Conservation (phyloP, 768 basidiomycete species). For the Hebeloma cylindrosporum region DNA sequence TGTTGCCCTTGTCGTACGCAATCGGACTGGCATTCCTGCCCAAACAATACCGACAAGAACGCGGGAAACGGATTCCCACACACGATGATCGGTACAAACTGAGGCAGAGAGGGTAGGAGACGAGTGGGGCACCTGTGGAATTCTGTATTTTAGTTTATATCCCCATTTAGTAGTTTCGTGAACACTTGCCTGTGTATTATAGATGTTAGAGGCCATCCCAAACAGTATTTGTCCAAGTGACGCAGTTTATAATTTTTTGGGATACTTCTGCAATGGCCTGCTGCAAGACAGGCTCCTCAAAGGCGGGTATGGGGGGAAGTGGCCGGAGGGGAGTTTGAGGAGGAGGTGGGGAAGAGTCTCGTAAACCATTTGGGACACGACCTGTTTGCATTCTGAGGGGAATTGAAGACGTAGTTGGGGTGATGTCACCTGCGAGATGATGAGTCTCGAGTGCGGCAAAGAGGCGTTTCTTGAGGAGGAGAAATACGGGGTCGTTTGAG, state of each 20-base stretch:
- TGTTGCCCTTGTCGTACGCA: conserved; percentile 45
- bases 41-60: conserved; percentile 50
- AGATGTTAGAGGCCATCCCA: conserved; percentile 46
- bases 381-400: conserved; percentile 39
- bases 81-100: background rate
- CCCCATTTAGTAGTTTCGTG: background rate
- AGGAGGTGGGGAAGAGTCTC: too few species aligned
- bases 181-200: background rate
- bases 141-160: background rate
- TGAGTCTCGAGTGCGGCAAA: conserved; percentile 36
- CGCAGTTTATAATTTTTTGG: conserved; percentile 36
- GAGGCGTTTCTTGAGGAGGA: conserved; percentile 60
- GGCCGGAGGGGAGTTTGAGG: too few species aligned
- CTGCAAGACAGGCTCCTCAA: conserved; percentile 62
- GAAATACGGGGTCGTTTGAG: conserved; percentile 63
- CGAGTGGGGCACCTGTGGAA: background rate
- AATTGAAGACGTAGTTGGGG: conserved; percentile 12
- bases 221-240: conserved; percentile 55
- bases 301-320: conserved; percentile 50
- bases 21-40: conserved; percentile 44
- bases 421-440: background rate
- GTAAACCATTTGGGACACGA: too few species aligned
- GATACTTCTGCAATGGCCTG: conserved; percentile 42
- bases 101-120: background rate
- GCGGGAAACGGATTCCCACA: too few species aligned